Evolutionary conservation across 1,284 basidiomycete species (phyloP), one percentile per base, ranked within the genome.

Genomic region (Coniferiporia weirii): DNA sequence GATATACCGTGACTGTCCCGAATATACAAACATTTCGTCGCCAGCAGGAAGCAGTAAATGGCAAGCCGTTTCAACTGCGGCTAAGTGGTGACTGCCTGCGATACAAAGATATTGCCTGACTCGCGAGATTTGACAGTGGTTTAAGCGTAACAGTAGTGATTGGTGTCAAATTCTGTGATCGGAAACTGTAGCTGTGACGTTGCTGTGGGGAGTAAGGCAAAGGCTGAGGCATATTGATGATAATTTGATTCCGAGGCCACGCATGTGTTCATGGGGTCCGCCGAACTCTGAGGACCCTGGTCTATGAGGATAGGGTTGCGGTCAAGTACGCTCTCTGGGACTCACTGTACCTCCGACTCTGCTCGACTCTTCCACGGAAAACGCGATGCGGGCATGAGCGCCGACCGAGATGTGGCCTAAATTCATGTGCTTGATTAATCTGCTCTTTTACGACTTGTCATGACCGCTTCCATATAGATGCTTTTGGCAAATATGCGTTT

Each of bases 361-460:
- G 7, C 47, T 6, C 49, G 50, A 48, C 51, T 20, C 38, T 13
- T 43, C 36, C 27, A 6, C 27, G 17, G 15, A 17, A 35, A 4
- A 17, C 27, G 54, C n/a, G 36, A 50, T 19, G 36, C 56, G 49
- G 56, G 27, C 27, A 19, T 44, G 36, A 35, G 48, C 17, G 48
- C 17, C 56, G 49, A 57, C 56, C 56, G 56, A 56, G 46, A 48
- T 38, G 27, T 45, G 9, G 36, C 54, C 54, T 48, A 48, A 56
- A 48, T 48, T 46, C 15, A 46, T 20, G 44, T 8, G 19, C 2
- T 17, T 46, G 44, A 46, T 46, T 17, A n/a, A 46, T 46, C 9
- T 19, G 17, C 17, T 46, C 4, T 46, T 46, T 46, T 19, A 3
- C 17, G 44, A 46, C 19, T 46, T 13, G 44, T 46, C 44, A 46